Evolutionary conservation across 495 filamentous ascomycete genomes (phyloP), one percentile per base, ranked within the genome.

Genomic region (Umbilicaria muhlenbergii): DNA sequence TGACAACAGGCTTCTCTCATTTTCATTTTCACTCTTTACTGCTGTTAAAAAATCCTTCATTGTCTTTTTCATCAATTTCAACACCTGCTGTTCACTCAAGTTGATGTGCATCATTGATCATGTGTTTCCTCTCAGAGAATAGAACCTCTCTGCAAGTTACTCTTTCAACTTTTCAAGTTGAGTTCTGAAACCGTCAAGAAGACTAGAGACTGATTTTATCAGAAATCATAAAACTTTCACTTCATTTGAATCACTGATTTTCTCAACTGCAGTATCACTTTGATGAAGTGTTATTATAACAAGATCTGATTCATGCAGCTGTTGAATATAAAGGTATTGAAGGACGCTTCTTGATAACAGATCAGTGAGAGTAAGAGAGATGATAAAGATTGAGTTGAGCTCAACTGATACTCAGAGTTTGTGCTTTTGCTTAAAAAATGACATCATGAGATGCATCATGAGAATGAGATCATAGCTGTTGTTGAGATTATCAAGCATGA

Each of bases 31-130:
- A 44, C 54, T 56, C 45, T 56, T 39, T 46, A 47, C 55, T 42
- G 42, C 50, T 36, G 47, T 39, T 49, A 58, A 41, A 46, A 58
- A 46, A 45, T 58, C 44, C 50, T 53, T 43, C 45, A 55, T 52
- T 52, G 39, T 59, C 48, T 55, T 51, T 45, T 41, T 58, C 47
- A 55, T 52, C 55, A 59, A 44, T 52, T 41, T 53, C 43, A 59
- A 59, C 47, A 59, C 55, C 42, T 50, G 52, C 52, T 59, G 57
- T 53, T 59, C 52, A 43, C 57, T 55, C 50, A 59, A 46, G 52
- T 52, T 58, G 41, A 58, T 55, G 44, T 59, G 57, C 40, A 55
- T 55, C 50, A 52, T 55, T 47, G 57, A 54, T 55, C 57, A 59
- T 47, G 55, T 47, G 48, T 58, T 58, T 17, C 57, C 48, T 45